Percentiles rank a stretch among this genome's conserved stretches.
These are phyloP conservation scores for Annulohypoxylon stygium DNA, from an alignment of 495 filamentous ascomycete genomes.

Conservation along the genomic window DNA sequence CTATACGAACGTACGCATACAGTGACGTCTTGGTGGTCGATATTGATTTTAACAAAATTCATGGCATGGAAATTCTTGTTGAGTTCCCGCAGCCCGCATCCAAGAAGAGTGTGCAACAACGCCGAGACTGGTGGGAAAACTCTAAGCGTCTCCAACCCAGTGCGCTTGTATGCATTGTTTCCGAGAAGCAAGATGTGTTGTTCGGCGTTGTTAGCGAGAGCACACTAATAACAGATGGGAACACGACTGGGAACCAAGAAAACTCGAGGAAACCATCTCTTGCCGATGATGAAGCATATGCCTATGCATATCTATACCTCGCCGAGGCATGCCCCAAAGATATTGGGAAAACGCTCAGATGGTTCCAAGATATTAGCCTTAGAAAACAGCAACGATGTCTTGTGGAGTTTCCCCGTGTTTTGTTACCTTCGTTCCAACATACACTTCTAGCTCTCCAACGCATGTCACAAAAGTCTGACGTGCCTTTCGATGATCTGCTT, in stretches of 20 bases:
- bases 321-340: slow-evolving; percentile 50
- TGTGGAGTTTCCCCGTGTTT: slow-evolving; percentile 78
- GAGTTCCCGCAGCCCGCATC: slow-evolving; percentile 68
- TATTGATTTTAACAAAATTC: slow-evolving; percentile 59
- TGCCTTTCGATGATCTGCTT: slow-evolving; percentile 74
- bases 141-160: slow-evolving; percentile 69
- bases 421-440: slow-evolving; percentile 75
- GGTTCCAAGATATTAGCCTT: slow-evolving; percentile 42
- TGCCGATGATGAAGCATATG: slow-evolving; percentile 44
- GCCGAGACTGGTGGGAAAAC: slow-evolving; percentile 71
- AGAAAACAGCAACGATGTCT: slow-evolving; percentile 55
- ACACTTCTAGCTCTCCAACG: slow-evolving; percentile 74
- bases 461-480: slow-evolving; percentile 61
- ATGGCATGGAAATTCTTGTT: slow-evolving; percentile 68
- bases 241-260: slow-evolving; percentile 10
- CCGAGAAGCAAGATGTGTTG: slow-evolving; percentile 58
- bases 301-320: slow-evolving; percentile 49
- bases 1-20: slow-evolving; percentile 57
- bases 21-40: slow-evolving; percentile 52
- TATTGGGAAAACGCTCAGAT: slow-evolving; percentile 49
- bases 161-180: slow-evolving; percentile 70
- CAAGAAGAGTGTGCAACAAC: slow-evolving; percentile 49
- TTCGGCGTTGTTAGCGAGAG: slow-evolving; percentile 68
- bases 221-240: slow-evolving; percentile 40
- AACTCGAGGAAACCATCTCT: slow-evolving; percentile 32